Base-by-base conservation (phyloP, 2,329 filamentous ascomycete species). In the Stromatinia cepivora region DNA sequence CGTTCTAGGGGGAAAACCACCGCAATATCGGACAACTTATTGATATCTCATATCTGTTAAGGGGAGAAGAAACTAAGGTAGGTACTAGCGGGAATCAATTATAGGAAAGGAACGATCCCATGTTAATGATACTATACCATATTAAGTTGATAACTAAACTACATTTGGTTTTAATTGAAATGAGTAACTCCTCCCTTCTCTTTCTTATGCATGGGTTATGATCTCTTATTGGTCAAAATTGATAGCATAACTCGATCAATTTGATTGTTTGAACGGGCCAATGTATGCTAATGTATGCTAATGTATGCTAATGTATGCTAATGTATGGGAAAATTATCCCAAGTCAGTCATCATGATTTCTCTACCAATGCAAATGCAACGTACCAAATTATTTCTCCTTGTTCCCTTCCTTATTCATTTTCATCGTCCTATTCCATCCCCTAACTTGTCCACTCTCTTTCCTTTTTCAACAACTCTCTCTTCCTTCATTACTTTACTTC, bases 51-150 rank as follows among this genome's bases (percentile, higher is more conserved):
- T 31, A 31, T 42, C 39, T 42, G 39, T 13, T 15, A 45, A 45
- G 39, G 39, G 17, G 31, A 22, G 25, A 6, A 13, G 17, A 17
- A 58, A 25, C 25, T 17, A 65, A 54, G 62, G 31, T 31, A 65
- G 62, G 62, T 65, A 65, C 50, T 65, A 53, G 62, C 50, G 48
- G 56, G 34, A 58, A 34, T 62, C 42, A 42, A 39, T 39, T 58
- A 34, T 58, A 22, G 36, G n/a, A 39, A 6, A 58, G 56, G 56
- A 58, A 39, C 31, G 34, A 58, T 22, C 22, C 22, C 34, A 56
- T 56, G 53, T 22, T 36, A 28, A 15, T 62, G 17, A 31, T 6
- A 61, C 58, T 34, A 22, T 61, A 1, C 58, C 42, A 6, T 2
- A 36, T 50, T 9, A 11, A 50, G 20, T 1, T 1, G 6, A 17